These are phyloP conservation scores for Choiromyces venosus DNA, from an alignment of 495 filamentous ascomycete genomes.

Conservation along the genomic window DNA sequence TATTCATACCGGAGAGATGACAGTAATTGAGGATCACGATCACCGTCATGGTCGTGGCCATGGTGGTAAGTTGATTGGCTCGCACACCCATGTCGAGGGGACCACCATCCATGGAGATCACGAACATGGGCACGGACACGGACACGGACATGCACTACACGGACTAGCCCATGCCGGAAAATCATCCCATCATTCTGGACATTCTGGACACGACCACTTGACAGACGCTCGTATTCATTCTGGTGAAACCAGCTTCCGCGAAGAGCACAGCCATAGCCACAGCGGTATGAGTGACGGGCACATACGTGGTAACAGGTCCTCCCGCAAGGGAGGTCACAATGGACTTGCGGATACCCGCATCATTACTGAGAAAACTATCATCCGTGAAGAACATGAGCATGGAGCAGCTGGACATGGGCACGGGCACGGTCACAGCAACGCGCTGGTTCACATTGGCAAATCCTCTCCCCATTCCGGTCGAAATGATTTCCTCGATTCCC, in stretches of 20 bases:
- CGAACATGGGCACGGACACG: constrained; percentile 16
- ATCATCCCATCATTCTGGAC: constrained; percentile 7
- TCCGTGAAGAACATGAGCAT: constrained; percentile 2
- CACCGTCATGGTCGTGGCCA: constrained; percentile 21
- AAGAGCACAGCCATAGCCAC: constrained; percentile 17
- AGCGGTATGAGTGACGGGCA: constrained; percentile 18
- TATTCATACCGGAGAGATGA: constrained; percentile 37
- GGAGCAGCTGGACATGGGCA: constrained; percentile 14
- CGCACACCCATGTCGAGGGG: constrained; percentile 16
- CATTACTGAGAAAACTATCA: constrained; percentile 12
- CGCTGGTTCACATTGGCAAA: constrained; percentile 11
- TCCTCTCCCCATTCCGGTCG: background rate
- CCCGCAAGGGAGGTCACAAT: constrained; percentile 4
- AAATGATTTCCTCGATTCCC: background rate
- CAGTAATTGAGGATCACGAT: constrained; percentile 25
- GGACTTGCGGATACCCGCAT: constrained; percentile 24
- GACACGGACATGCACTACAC: constrained; percentile 12
- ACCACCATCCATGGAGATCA: constrained; percentile 26
- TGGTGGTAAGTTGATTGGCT: constrained; percentile 1
- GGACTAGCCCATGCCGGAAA: constrained; percentile 4
- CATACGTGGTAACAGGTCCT: constrained; percentile 8
- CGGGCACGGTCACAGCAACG: constrained; percentile 18
- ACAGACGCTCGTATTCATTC: constrained; percentile 23
- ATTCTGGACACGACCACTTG: constrained; percentile 21
- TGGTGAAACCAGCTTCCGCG: constrained; percentile 19